A percentile compares a stretch with the other conserved stretches of the same genome.
These are phyloP conservation scores for Hysterium pulicare DNA, from an alignment of 2,329 filamentous ascomycete species.

Conservation along the genomic window DNA sequence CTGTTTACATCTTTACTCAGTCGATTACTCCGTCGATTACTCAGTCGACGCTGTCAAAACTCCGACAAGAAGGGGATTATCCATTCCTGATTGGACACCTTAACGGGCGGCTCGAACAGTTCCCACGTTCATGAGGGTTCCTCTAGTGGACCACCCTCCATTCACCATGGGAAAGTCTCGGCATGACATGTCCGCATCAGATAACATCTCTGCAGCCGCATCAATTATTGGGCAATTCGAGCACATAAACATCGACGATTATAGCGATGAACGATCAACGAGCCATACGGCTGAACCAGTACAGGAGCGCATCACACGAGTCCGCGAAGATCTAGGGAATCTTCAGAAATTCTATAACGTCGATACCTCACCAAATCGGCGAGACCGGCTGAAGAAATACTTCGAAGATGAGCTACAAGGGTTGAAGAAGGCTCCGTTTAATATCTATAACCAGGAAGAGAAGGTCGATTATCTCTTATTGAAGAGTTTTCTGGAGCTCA, in stretches of 20 bases:
- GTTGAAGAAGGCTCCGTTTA: slow-evolving; percentile 36
- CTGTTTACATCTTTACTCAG: too few species aligned
- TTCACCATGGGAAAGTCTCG: too few species aligned
- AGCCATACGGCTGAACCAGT: neutral
- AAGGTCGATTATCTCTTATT: slow-evolving; percentile 51
- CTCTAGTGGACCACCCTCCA: too few species aligned
- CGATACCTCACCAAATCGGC: slow-evolving; percentile 42
- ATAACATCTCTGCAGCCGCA: too few species aligned
- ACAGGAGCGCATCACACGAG: slow-evolving; percentile 19
- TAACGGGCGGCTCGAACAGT: too few species aligned
- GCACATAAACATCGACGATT: neutral
- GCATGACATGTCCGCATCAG: too few species aligned
- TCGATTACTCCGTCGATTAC: too few species aligned
- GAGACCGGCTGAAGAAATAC: slow-evolving; percentile 41
- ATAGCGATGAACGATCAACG: neutral
- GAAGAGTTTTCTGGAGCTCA: slow-evolving; percentile 42
- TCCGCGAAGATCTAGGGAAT: slow-evolving; percentile 47
- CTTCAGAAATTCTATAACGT: slow-evolving; percentile 51
- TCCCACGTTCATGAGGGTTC: too few species aligned
- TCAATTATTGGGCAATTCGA: too few species aligned
- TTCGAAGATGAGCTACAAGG: slow-evolving; percentile 41
- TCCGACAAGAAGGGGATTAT: too few species aligned
- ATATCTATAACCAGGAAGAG: slow-evolving; percentile 41
- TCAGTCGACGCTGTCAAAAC: too few species aligned
- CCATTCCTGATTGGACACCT: too few species aligned